These are phyloP conservation scores for Boletus mariae DNA, from an alignment of 1,284 basidiomycete species.

Conservation along the genomic window DNA sequence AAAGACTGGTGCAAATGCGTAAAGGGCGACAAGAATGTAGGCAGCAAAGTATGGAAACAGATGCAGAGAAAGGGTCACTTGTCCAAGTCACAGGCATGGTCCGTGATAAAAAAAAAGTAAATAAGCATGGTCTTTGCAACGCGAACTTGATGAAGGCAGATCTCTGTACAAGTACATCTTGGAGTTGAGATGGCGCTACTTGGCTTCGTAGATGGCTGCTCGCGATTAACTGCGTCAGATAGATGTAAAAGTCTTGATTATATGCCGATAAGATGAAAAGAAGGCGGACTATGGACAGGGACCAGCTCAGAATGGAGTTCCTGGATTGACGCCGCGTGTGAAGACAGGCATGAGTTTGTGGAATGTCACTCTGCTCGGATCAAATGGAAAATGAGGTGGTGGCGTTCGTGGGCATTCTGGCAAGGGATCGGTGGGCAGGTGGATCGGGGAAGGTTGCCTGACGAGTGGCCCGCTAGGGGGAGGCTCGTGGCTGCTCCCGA, in stretches of 20 bases:
- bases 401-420: slow-evolving; percentile 39
- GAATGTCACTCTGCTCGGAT: slow-evolving; percentile 50
- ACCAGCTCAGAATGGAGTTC: slow-evolving; percentile 15
- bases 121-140: slow-evolving; percentile 14
- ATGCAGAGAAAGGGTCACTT: slow-evolving; percentile 21
- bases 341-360: slow-evolving; percentile 60
- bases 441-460: slow-evolving; percentile 19
- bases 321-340: slow-evolving; percentile 24
- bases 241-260: slow-evolving; percentile 27
- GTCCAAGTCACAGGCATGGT: slow-evolving; percentile 31
- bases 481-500: slow-evolving; percentile 29
- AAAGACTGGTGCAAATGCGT: slow-evolving; percentile 15
- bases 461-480: slow-evolving; percentile 9
- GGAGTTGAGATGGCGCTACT: slow-evolving; percentile 25
- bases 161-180: slow-evolving; percentile 29
- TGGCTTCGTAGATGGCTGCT: slow-evolving; percentile 20
- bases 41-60: slow-evolving; percentile 16
- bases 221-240: slow-evolving; percentile 33
- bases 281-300: slow-evolving; percentile 4
- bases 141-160: slow-evolving; percentile 17
- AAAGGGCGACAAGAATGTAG: slow-evolving; percentile 26
- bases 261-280: slow-evolving; percentile 28
- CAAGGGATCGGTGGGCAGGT: slow-evolving; percentile 18
- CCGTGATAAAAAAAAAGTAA: slow-evolving; percentile 25
- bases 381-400: slow-evolving; percentile 36